Percentiles rank a stretch among this genome's conserved stretches.
Conservation (phyloP, 2,329 filamentous ascomycete species). For the Xylariales sp. region DNA sequence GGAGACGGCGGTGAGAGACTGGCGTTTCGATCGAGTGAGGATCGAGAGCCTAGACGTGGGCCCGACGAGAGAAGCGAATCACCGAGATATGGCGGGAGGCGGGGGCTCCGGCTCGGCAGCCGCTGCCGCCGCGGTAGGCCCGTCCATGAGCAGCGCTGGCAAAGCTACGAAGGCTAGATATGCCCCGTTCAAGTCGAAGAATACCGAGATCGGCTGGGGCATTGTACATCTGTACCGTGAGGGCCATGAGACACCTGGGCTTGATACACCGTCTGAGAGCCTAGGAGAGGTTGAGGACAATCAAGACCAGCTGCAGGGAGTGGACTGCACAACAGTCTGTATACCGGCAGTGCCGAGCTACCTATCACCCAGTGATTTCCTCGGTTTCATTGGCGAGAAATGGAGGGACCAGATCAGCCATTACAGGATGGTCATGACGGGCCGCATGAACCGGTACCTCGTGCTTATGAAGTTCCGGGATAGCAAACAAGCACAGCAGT, state of each 20-base stretch:
- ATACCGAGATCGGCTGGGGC: constrained; percentile 82
- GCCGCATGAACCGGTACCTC: constrained; percentile 85
- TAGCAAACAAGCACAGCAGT: constrained; percentile 67
- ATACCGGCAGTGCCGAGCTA: constrained; percentile 94
- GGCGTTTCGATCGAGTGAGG: constrained; percentile 74
- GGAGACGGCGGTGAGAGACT: constrained; percentile 57
- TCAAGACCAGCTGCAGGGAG: constrained; percentile 23
- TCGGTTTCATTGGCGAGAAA: constrained; percentile 85
- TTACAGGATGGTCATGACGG: constrained; percentile 90
- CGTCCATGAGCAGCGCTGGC: constrained; percentile 54
- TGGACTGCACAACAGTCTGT: constrained; percentile 82
- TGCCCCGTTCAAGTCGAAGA: constrained; percentile 63
- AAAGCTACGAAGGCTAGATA: constrained; percentile 80
- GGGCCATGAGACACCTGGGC: constrained; percentile 63
- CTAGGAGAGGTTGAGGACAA: constrained; percentile 23
- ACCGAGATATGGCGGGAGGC: constrained; percentile 29
- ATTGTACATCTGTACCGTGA: constrained; percentile 93
- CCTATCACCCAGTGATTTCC: constrained; percentile 82
- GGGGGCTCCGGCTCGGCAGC: constrained; percentile 36
- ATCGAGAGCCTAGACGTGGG: constrained; percentile 78
- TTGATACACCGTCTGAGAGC: constrained; percentile 31
- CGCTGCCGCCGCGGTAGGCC: constrained; percentile 50
- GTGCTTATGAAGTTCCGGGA: constrained; percentile 91
- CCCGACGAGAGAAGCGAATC: constrained; percentile 20
- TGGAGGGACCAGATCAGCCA: constrained; percentile 86